Conservation (phyloP, 2,329 filamentous ascomycete genomes). For the Albophoma yamanashiensis region DNA sequence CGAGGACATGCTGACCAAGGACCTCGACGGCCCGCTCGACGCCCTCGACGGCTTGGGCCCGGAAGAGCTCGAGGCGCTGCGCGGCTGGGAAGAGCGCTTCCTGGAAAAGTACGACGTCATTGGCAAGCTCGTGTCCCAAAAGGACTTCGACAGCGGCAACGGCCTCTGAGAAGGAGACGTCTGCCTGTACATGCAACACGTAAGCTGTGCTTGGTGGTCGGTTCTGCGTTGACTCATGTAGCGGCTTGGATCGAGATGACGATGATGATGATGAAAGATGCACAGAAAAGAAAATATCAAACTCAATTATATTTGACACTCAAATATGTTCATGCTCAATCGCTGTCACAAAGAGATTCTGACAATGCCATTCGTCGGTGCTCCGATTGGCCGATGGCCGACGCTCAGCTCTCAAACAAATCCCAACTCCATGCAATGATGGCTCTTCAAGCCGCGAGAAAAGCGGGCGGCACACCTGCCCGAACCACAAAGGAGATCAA, state of each 20-base stretch:
- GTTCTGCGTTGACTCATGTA: neutral
- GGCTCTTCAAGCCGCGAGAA: slow-evolving; percentile 7
- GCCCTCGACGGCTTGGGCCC: slow-evolving; percentile 57
- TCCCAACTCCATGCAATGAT: slow-evolving; percentile 24
- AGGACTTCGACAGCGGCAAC: slow-evolving; percentile 19
- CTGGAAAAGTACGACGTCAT: slow-evolving; percentile 92
- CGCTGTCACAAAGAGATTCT: neutral
- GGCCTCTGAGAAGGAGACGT: neutral
- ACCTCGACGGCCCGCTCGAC: slow-evolving; percentile 76
- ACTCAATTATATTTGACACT: neutral
- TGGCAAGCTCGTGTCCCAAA: slow-evolving; percentile 61
- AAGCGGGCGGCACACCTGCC: neutral
- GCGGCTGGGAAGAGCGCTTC: slow-evolving; percentile 91
- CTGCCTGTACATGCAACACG: neutral
- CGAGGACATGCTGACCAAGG: slow-evolving; percentile 86
- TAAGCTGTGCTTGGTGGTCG: neutral
- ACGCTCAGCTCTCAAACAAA: slow-evolving; percentile 1
- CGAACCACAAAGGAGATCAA: slow-evolving; percentile 3
- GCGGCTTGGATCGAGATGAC: too few species aligned
- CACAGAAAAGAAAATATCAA: too few species aligned
- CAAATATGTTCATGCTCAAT: neutral
- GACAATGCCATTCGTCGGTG: neutral
- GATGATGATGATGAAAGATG: too few species aligned
- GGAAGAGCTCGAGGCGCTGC: slow-evolving; percentile 73
- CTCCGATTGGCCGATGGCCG: neutral